These are phyloP conservation scores for Fusarium euwallaceae DNA, from an alignment of 2,329 filamentous ascomycete species.

Conservation along the genomic window DNA sequence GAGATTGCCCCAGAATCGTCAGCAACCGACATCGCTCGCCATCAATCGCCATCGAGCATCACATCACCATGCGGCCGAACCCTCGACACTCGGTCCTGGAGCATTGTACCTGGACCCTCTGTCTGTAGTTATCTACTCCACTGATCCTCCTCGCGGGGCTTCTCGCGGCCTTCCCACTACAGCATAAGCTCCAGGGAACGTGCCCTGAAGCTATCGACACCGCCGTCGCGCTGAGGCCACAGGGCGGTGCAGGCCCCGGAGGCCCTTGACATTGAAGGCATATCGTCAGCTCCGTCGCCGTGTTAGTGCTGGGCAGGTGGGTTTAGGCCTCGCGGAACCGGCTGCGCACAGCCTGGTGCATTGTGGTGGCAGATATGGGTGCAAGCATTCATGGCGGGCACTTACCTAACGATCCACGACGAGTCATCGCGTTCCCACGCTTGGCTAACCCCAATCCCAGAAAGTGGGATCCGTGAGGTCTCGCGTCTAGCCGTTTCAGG, in stretches of 20 bases:
- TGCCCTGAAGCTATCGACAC: conserved; percentile 48
- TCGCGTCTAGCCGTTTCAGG: conserved; percentile 32
- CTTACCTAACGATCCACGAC: conserved; percentile 40
- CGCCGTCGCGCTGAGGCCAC: conserved; percentile 44
- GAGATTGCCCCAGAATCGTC: conserved; percentile 32
- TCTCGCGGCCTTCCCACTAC: conserved; percentile 34
- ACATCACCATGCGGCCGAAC: conserved; percentile 27
- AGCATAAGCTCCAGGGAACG: conserved; percentile 40
- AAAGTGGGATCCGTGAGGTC: conserved; percentile 23
- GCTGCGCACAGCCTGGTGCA: conserved; percentile 42
- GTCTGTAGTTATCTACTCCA: conserved; percentile 27
- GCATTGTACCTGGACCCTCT: conserved; percentile 13
- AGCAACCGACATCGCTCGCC: conserved; percentile 17
- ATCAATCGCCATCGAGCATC: conserved; percentile 30
- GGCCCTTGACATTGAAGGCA: conserved; percentile 29
- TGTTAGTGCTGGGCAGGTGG: conserved; percentile 34
- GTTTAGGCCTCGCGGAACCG: conserved; percentile 46
- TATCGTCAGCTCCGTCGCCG: conserved; percentile 39
- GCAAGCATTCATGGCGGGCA: conserved; percentile 22
- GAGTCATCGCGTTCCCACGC: conserved; percentile 32
- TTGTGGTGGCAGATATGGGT: conserved; percentile 20
- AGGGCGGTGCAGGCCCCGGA: conserved; percentile 32
- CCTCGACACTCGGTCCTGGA: conserved; percentile 18
- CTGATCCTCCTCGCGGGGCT: conserved; percentile 38
- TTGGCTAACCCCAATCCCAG: conserved; percentile 21